Percentiles rank a stretch among this genome's conserved stretches.
Conservation (phyloP, 139 green algal genomes). For the Astrephomene gubernaculifera region DNA sequence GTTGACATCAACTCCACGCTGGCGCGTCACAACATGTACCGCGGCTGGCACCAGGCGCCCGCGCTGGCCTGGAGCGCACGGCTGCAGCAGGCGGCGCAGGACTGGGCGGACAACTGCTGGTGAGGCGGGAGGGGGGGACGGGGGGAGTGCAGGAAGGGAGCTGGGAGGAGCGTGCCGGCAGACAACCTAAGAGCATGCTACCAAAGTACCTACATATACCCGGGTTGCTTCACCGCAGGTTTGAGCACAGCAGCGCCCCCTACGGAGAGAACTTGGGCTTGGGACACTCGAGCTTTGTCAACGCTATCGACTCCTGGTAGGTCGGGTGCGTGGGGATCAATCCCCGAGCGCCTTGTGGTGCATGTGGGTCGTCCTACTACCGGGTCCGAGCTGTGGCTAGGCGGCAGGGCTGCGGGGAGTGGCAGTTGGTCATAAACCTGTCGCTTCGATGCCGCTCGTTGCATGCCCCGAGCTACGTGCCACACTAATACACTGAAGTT, state of each 20-base stretch:
- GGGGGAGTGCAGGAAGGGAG: not conserved
- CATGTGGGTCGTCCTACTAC: too few species aligned
- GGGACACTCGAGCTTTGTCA: not conserved
- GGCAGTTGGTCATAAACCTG: too few species aligned
- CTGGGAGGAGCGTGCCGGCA: not conserved
- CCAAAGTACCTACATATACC: too few species aligned
- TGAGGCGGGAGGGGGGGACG: not conserved
- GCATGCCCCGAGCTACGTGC: too few species aligned
- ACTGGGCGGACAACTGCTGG: constrained; percentile 42
- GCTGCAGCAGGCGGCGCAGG: constrained; percentile 15
- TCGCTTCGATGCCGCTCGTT: too few species aligned
- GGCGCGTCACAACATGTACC: constrained; percentile 22
- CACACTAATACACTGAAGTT: too few species aligned
- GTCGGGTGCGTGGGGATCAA: too few species aligned
- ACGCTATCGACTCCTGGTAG: constrained; percentile 23
- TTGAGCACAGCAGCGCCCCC: constrained; percentile 8
- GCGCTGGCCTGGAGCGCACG: constrained; percentile 2
- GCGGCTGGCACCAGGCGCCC: constrained; percentile 9
- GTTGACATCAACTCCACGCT: not conserved
- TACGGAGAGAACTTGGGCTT: constrained; percentile 40
- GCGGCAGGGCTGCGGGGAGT: too few species aligned
- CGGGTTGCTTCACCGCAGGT: too few species aligned
- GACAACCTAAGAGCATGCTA: too few species aligned
- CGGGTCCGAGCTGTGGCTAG: too few species aligned
- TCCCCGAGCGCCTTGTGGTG: too few species aligned